Evolutionary conservation across 805 yeast genomes (phyloP).

Genomic region (Lachancea waltii): DNA sequence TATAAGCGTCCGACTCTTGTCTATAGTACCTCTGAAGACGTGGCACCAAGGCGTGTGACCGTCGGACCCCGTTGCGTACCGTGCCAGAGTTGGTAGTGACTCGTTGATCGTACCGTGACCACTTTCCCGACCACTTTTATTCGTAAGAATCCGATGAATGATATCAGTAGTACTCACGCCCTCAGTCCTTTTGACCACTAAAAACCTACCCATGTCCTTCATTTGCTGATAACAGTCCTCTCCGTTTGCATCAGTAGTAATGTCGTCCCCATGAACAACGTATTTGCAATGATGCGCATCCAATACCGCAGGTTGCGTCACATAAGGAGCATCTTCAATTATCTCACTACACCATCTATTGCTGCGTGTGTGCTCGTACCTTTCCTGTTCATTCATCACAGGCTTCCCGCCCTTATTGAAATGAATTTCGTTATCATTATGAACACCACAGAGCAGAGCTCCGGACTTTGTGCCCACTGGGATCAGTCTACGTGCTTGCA

Average conservation of each 20-base stretch:
- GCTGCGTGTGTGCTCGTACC: slow-evolving; percentile 78
- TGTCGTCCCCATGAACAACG: slow-evolving; percentile 98
- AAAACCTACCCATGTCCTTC: slow-evolving; percentile 78
- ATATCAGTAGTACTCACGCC: slow-evolving; percentile 93
- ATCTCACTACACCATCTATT: slow-evolving; percentile 82
- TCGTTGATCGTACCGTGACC: too few relatives aligned
- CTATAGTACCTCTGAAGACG: slow-evolving; percentile 41
- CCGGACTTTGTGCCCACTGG: slow-evolving; percentile 42
- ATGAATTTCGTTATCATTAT: slow-evolving; percentile 80
- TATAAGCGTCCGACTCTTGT: slow-evolving; percentile 30
- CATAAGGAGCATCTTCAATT: slow-evolving; percentile 82
- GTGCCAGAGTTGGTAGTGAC: too few relatives aligned
- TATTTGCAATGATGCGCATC: slow-evolving; percentile 67
- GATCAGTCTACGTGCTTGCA: slow-evolving; percentile 85
- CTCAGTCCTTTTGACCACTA: slow-evolving; percentile 89
- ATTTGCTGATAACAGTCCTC: slow-evolving; percentile 84
- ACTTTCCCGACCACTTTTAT: slow-evolving; percentile 1
- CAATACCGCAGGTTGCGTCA: slow-evolving; percentile 73
- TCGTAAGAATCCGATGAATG: slow-evolving; percentile 73
- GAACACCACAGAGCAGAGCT: slow-evolving; percentile 54
- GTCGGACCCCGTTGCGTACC: slow-evolving; percentile 57
- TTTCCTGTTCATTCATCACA: slow-evolving; percentile 78
- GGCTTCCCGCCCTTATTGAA: slow-evolving; percentile 91
- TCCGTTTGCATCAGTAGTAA: slow-evolving; percentile 93
- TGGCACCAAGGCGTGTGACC: slow-evolving; percentile 51